These are phyloP conservation scores for Aspergillus sparsus DNA, from an alignment of 495 filamentous ascomycete genomes.

Conservation along the genomic window DNA sequence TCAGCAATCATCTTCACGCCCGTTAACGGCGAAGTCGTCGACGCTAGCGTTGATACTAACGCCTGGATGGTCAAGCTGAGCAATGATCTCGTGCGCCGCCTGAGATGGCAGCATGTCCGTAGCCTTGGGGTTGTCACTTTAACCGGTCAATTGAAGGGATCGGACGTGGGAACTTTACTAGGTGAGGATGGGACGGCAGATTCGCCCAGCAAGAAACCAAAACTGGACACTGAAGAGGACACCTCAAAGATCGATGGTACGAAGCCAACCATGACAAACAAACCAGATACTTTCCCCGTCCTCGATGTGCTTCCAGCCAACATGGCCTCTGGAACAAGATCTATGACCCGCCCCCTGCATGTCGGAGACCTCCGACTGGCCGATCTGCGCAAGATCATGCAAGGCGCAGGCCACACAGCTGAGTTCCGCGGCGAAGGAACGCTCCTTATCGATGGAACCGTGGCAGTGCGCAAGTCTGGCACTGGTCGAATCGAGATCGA, in stretches of 20 bases:
- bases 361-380: conserved; percentile 91
- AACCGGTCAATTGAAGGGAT: conserved; percentile 61
- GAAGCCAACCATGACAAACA: conserved; percentile 25
- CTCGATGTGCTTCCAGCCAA: conserved; percentile 78
- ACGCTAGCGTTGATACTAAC: conserved; percentile 96
- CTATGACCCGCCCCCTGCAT: conserved; percentile 83
- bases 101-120: conserved; percentile 93
- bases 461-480: conserved; percentile 84
- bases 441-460: conserved; percentile 80
- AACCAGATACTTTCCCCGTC: conserved; percentile 52
- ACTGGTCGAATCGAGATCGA: conserved; percentile 90
- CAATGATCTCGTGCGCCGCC: conserved; percentile 72
- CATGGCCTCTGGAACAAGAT: conserved; percentile 73
- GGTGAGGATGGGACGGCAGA: conserved; percentile 43
- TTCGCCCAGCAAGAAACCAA: conserved; percentile 64
- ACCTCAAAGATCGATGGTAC: conserved; percentile 26
- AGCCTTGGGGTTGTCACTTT: conserved; percentile 87
- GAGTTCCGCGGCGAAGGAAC: conserved; percentile 95
- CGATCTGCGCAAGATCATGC: conserved; percentile 82
- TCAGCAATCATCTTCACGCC: conserved; percentile 77
- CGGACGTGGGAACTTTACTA: conserved; percentile 23
- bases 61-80: conserved; percentile 93
- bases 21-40: conserved; percentile 63
- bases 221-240: conserved; percentile 45
- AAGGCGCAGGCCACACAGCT: conserved; percentile 76